phyloP scores from a whole-genome alignment of 2,329 filamentous ascomycete species.

The Metarhizium brunneum region DNA sequence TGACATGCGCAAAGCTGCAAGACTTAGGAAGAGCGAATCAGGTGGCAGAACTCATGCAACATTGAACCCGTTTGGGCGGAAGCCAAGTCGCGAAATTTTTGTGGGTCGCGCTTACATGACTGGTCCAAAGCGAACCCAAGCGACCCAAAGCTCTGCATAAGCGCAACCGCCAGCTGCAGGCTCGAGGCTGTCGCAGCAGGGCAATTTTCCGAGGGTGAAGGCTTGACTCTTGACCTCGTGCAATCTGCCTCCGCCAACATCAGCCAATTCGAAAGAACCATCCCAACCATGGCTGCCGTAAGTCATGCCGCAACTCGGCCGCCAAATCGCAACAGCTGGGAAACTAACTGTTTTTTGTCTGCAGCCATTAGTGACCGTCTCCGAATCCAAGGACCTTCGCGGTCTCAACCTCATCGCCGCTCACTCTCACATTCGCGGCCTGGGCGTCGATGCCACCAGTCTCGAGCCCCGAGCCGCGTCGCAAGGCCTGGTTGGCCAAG shows the following conservation, averaged over 20 bases:
- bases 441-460: slow-evolving; percentile 86
- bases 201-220: slow-evolving; percentile 4
- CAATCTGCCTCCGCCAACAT: background rate
- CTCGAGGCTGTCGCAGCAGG: background rate
- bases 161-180: background rate
- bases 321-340: too few species aligned
- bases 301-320: slow-evolving; percentile 16
- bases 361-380: slow-evolving; percentile 64
- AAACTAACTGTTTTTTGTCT: slow-evolving; percentile 4
- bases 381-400: slow-evolving; percentile 91
- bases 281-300: slow-evolving; percentile 42
- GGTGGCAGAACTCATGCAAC: background rate
- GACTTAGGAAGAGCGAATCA: background rate
- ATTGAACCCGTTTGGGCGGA: background rate
- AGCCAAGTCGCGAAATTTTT: background rate
- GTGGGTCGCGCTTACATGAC: background rate
- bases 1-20: too few species aligned
- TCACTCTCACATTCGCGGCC: slow-evolving; percentile 93
- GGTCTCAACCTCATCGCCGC: slow-evolving; percentile 96
- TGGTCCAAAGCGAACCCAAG: background rate
- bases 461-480: slow-evolving; percentile 78
- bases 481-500: slow-evolving; percentile 90
- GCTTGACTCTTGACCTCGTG: background rate
- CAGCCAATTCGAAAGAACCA: background rate
- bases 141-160: background rate